These are phyloP conservation scores for Linderniella brevidens DNA, from an alignment of 257 asterid genomes.

Conservation along the genomic window DNA sequence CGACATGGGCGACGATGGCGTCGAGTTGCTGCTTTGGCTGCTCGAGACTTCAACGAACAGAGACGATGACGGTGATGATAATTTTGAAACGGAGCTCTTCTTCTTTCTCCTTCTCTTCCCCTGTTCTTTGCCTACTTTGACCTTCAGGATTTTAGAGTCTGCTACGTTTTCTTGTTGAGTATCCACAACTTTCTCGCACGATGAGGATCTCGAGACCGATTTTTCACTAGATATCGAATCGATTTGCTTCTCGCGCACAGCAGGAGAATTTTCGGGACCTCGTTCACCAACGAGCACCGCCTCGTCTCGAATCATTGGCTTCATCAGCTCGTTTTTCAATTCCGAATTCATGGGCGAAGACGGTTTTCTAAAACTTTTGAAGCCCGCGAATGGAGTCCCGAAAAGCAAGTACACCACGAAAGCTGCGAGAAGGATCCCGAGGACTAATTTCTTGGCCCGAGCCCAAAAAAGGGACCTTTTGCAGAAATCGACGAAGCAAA, in stretches of 20 bases:
- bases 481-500: constrained; percentile 40
- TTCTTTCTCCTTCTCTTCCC: constrained; percentile 62
- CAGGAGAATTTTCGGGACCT: constrained; percentile 10
- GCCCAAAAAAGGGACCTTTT: constrained; percentile 43
- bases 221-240: constrained; percentile 2
- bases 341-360: neutral
- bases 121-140: constrained; percentile 53
- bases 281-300: constrained; percentile 15
- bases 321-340: neutral
- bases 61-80: constrained; percentile 12
- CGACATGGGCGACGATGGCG: constrained; percentile 77
- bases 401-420: constrained; percentile 19
- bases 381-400: neutral
- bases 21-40: constrained; percentile 84
- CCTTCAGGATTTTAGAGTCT: constrained; percentile 27
- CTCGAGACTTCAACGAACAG: constrained; percentile 56
- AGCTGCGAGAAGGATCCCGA: constrained; percentile 25
- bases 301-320: constrained; percentile 21
- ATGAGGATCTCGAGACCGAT: constrained; percentile 7
- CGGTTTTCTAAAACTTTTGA: neutral
- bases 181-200: constrained; percentile 18
- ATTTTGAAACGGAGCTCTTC: constrained; percentile 26
- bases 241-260: constrained; percentile 13
- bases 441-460: constrained; percentile 26
- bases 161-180: constrained; percentile 13